Base-by-base conservation (phyloP, 2,329 filamentous ascomycete genomes). In the Ophiostoma montium region DNA sequence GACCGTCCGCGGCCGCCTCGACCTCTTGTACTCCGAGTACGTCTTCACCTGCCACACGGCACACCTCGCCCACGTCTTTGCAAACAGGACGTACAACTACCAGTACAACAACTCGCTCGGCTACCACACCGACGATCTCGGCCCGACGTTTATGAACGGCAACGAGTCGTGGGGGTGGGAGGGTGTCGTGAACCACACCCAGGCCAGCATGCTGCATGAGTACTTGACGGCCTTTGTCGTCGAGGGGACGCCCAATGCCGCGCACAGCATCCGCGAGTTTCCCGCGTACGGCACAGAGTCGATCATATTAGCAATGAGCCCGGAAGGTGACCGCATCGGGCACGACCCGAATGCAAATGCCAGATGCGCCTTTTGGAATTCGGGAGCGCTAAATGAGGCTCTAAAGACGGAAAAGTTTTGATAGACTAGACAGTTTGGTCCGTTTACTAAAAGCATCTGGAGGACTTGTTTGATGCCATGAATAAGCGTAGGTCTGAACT, bases 61-160 rank as follows among this genome's bases (percentile, higher is more conserved):
- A 35, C 38, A 48, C 5, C 35, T 48, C 7, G 13, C 36, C 23
- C 27, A 27, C 8, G 36, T 39, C 18, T 41, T 48, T n/a, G 46
- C 27, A 23, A 48, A 42, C 36, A 35, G 18, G 27, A 48, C 46
- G n/a, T 48, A 48, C 36, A 48, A 32, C 16, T 48, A 42, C 12
- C 43, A 12, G 18, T 46, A 46, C 19, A 46, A 35, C 18, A 27
- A 27, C 31, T 46, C 43, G 21, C 13, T 35, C 16, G 43, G 43
- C 16, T 16, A 32, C 1, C 43, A 46, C 18, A 35, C 43, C 19
- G 43, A 35, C 7, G 43, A 46, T 15, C 30, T 46, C 16, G 43
- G 43, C 32, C 43, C 43, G 8, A 46, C 43, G 7, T 46, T 46
- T 46, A 46, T 46, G 31, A 46, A 46, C 18, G 43, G 43, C 15